These are phyloP conservation scores for Ogataea glucozyma DNA, from an alignment of 805 yeast genomes.

Conservation along the genomic window DNA sequence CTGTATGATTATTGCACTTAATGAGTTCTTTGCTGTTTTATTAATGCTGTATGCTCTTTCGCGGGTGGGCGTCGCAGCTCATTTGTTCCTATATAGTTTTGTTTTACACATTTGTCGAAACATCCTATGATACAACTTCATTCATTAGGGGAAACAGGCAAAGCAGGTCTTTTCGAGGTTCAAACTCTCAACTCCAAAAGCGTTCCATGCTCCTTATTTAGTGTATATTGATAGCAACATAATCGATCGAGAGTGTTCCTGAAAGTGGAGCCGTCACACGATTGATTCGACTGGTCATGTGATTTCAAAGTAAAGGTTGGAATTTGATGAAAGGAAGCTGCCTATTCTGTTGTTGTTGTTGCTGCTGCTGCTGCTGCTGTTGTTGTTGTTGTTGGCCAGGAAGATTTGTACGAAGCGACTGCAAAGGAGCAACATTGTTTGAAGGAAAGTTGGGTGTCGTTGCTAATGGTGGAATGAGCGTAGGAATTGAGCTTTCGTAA, in stretches of 20 bases:
- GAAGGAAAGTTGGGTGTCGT: background rate
- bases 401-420: too few relatives aligned
- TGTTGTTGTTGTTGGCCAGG: constrained; percentile 5
- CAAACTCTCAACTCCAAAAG: too few relatives aligned
- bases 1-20: constrained; percentile 7
- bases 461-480: constrained; percentile 11
- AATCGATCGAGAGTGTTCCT: too few relatives aligned
- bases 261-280: too few relatives aligned
- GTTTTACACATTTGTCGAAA: constrained; percentile 1
- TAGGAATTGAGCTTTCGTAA: constrained; percentile 22
- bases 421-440: constrained; percentile 7
- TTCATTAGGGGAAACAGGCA: too few relatives aligned
- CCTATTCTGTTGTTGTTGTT: constrained; percentile 10
- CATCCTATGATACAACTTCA: background rate
- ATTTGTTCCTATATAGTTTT: background rate
- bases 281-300: background rate
- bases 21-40: constrained; percentile 2
- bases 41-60: background rate
- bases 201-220: too few relatives aligned
- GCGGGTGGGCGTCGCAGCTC: background rate
- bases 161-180: too few relatives aligned
- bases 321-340: constrained; percentile 29
- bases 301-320: constrained; percentile 31
- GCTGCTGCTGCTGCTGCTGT: constrained; percentile 1
- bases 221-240: too few relatives aligned